These are phyloP conservation scores for Solanum habrochaites DNA, from an alignment of 257 asterid species.

Conservation along the genomic window DNA sequence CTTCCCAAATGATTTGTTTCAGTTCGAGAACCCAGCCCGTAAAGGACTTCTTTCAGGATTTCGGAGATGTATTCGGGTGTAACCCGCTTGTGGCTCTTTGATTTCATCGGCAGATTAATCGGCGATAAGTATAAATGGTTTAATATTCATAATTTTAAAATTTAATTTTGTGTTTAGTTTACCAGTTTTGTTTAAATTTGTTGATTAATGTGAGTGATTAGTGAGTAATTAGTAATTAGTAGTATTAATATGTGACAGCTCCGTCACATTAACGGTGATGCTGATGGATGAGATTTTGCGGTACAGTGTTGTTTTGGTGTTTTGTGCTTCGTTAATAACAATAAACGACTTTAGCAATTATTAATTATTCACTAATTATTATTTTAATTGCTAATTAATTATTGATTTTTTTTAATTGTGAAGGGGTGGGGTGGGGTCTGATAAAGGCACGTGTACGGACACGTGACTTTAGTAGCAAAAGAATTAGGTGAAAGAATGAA, in stretches of 20 bases:
- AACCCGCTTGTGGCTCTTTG: conserved; percentile 58
- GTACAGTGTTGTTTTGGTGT: conserved; percentile 19
- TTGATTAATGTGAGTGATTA: not conserved
- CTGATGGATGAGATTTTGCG: conserved; percentile 11
- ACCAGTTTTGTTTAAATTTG: conserved; percentile 3
- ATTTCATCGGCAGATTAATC: not conserved
- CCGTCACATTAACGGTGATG: conserved; percentile 26
- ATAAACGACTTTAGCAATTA: not conserved
- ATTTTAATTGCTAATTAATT: not conserved
- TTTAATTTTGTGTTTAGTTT: not conserved
- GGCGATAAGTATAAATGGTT: not conserved
- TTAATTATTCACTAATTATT: not conserved
- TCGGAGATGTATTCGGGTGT: conserved; percentile 85
- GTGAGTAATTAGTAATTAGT: not conserved
- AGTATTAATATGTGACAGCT: not conserved
- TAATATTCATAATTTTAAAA: not conserved
- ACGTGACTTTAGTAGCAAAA: conserved; percentile 33
- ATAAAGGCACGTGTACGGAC: conserved; percentile 25
- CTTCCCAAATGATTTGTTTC: conserved; percentile 36
- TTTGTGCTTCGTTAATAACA: not conserved
- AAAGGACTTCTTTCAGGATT: conserved; percentile 61
- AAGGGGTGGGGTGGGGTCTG: not conserved
- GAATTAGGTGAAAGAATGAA: conserved; percentile 58
- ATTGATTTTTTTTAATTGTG: not conserved
- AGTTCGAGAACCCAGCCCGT: conserved; percentile 37